Percentiles rank a stretch among this genome's conserved stretches.
Evolutionary conservation across 1,284 basidiomycete genomes (phyloP).

Genomic region (Polyporus tsugae): DNA sequence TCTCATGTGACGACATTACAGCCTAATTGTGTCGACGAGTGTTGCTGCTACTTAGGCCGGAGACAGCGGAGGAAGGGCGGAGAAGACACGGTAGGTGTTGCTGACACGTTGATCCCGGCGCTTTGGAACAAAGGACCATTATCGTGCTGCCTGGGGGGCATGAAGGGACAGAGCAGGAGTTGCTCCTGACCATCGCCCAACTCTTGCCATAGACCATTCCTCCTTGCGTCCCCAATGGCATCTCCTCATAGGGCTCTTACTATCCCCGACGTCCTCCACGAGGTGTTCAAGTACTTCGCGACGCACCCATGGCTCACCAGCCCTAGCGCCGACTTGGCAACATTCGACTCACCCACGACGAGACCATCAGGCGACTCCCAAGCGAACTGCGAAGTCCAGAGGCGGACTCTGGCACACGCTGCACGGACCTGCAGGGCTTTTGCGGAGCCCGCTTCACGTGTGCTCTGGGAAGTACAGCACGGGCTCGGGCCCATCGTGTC

Average conservation of each 20-base stretch:
- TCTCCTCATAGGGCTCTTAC: background rate
- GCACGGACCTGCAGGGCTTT: constrained; percentile 3
- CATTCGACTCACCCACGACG: background rate
- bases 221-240: background rate
- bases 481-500: background rate
- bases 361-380: background rate
- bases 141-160: too few relatives aligned
- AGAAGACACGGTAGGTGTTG: too few relatives aligned
- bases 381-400: background rate
- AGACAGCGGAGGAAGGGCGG: too few relatives aligned
- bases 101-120: too few relatives aligned
- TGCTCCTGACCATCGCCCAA: too few relatives aligned
- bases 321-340: background rate
- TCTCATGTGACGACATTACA: background rate
- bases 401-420: background rate
- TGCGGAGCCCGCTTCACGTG: background rate
- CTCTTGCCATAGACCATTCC: too few relatives aligned
- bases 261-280: background rate
- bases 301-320: background rate
- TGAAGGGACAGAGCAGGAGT: too few relatives aligned
- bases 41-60: background rate
- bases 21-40: background rate
- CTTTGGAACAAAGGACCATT: too few relatives aligned
- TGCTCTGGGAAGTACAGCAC: background rate
- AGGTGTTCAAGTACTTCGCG: background rate